Base-by-base conservation (phyloP, 1,284 basidiomycete species). In the Trametes pubescens region DNA sequence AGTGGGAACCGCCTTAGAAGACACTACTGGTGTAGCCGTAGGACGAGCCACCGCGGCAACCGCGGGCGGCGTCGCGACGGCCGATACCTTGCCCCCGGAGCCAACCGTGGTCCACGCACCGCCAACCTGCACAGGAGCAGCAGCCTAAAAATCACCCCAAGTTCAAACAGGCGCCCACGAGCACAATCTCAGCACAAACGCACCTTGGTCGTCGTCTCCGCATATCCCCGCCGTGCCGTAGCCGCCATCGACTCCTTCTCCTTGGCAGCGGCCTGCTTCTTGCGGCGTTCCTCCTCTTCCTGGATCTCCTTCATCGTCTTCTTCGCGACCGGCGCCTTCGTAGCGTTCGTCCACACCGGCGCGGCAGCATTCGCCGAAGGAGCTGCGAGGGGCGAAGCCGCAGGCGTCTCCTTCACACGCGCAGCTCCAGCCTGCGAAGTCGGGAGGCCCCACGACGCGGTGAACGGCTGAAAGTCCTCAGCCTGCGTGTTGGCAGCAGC, bases 261-360 rank as follows among this genome's bases (percentile, higher is more conserved):
- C 71, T 89, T 91, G 16, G 82, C 79, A 1, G 80, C 83, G 59
- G 81, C 75, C 74, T 89, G 91, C 82, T 94, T 95, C 83, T 94
- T 96, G 68, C 90, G 84, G 68, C 81, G 86, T 79, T 98, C 92
- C 76, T 99, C 97, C 73, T 99, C 97, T 76, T 99, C 96, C 76
- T 98, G 95, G 52, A 99, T 99, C 80, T 99, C 96, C 82, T 96
- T 98, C 88, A 99, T 92, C 2, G 94, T 94, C 85, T 96, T 98
- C 81, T 96, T 97, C 8, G 87, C 80, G 3, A 81, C 77, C 5
- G 80, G 74, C 6, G 81, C 67, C 69, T 90, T 87, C 0, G 78
- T 75, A 14, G 86, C 75, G 57, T 82, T 86, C 10, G 89, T 90
- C 91, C 92, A 93, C 26, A 91, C 91, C 7, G 86, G 49, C 29